Evolutionary conservation across 768 basidiomycete species (phyloP), one percentile per base, ranked within the genome.

Genomic region (Podaxis mareebaensis): DNA sequence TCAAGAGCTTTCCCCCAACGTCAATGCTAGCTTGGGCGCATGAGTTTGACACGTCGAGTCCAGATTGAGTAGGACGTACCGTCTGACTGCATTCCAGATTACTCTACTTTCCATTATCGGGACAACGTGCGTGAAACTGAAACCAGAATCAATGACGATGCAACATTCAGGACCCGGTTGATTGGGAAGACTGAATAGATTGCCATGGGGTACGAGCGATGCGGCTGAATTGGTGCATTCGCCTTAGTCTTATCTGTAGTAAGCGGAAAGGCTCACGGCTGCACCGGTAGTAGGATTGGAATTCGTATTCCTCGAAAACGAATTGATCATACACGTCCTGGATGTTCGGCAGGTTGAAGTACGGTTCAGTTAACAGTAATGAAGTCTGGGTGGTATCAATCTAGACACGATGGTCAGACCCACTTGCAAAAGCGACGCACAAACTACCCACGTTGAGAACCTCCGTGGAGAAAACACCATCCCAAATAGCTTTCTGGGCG

Each of bases 241-340:
- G 61, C 44, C 38, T 48, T 39, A 48, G 39, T 44, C 42, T 15
- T 12, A 30, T 3, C 38, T 22, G 10, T 2, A 26, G 20, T 22
- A 33, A 58, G 36, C 11, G 22, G 49, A 5, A 59, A 53, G 40
- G 80, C 91, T 72, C 76, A 96, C 96, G 90, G 58, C 93, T 86
- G 70, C 87, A 88, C 30, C 95, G 85, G 70, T 85, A 81, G 73
- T 92, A 95, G 53, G 92, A 87, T 53, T 83, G 80, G 72, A 96
- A 97, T 69, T 96, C 95, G 77, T 95, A 99, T 76, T 98, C 95
- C 73, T 98, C 96, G 69, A 97, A 98, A 2, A 96, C 81, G 72
- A 99, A 91, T 75, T 98, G 94, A 72, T 99, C 96, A 69, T 96
- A 95, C 38, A 92, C 84, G 28, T 95, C 92, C 75, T 95, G 93